phyloP scores from a whole-genome alignment of 2,329 filamentous ascomycete species.

The Fusarium falciforme region DNA sequence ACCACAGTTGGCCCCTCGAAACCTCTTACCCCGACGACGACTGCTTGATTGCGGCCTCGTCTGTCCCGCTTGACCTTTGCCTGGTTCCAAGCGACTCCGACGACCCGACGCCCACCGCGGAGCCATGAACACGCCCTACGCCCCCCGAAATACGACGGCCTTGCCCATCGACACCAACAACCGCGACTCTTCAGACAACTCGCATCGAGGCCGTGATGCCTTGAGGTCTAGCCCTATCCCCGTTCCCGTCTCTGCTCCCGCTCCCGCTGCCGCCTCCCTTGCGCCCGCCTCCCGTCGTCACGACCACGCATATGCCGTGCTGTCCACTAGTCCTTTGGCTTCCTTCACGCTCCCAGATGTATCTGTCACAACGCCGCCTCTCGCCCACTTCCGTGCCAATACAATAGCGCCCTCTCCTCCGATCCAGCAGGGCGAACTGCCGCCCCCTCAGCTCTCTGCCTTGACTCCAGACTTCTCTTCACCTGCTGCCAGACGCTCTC shows the following conservation, averaged over 20 bases:
- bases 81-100: constrained; percentile 38
- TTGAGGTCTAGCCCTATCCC: constrained; percentile 37
- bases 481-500: constrained; percentile 23
- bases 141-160: constrained; percentile 42
- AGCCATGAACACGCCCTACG: constrained; percentile 48
- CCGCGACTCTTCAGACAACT: constrained; percentile 21
- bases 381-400: constrained; percentile 41
- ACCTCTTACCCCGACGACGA: constrained; percentile 7
- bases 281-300: constrained; percentile 32
- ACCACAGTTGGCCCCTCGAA: constrained; percentile 3
- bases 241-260: constrained; percentile 28
- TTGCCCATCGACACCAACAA: constrained; percentile 40
- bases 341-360: constrained; percentile 41
- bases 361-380: constrained; percentile 38
- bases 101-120: constrained; percentile 31
- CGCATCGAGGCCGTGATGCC: constrained; percentile 34
- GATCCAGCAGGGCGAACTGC: constrained; percentile 35
- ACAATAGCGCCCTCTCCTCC: constrained; percentile 52
- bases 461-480: constrained; percentile 24
- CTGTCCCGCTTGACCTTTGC: constrained; percentile 24
- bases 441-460: constrained; percentile 21
- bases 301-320: constrained; percentile 33
- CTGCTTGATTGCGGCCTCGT: constrained; percentile 13
- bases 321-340: constrained; percentile 32
- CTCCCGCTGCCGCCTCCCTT: constrained; percentile 28